phyloP scores from a whole-genome alignment of 345 rosid genomes.

The Psidium friedrichsthalianum region DNA sequence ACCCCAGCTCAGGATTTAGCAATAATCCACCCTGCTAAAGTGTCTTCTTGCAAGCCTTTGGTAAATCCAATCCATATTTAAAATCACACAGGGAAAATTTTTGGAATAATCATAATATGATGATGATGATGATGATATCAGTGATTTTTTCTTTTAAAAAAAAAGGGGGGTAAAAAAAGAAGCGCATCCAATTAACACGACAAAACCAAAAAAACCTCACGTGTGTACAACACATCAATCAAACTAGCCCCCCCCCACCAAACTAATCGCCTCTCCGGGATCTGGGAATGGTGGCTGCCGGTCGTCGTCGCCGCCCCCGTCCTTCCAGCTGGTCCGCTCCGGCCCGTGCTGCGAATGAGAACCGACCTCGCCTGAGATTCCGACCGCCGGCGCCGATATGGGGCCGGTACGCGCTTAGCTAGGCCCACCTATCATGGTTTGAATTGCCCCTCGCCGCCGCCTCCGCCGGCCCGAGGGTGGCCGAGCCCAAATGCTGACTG shows the following conservation, averaged over 20 bases:
- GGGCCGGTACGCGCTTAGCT: conserved; percentile 55
- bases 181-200: conserved; percentile 1
- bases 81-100: conserved; percentile 28
- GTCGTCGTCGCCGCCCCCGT: conserved; percentile 44
- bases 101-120: conserved; percentile 4
- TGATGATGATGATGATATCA: not conserved
- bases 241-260: not conserved
- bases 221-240: conserved; percentile 9
- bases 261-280: not conserved
- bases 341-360: conserved; percentile 56
- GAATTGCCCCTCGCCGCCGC: conserved; percentile 44
- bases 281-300: conserved; percentile 37
- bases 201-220: conserved; percentile 38
- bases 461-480: conserved; percentile 20
- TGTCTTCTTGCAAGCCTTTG: not conserved
- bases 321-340: conserved; percentile 23
- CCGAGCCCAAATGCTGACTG: conserved; percentile 63
- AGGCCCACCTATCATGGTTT: conserved; percentile 69
- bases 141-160: not conserved
- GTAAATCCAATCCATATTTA: conserved; percentile 3
- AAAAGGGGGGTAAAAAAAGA: not conserved
- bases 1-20: not conserved
- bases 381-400: conserved; percentile 14
- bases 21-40: not conserved
- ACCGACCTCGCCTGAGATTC: conserved; percentile 79